Evolutionary conservation across 805 yeast species (phyloP).

Genomic region (Wickerhamomyces hampshirensis): DNA sequence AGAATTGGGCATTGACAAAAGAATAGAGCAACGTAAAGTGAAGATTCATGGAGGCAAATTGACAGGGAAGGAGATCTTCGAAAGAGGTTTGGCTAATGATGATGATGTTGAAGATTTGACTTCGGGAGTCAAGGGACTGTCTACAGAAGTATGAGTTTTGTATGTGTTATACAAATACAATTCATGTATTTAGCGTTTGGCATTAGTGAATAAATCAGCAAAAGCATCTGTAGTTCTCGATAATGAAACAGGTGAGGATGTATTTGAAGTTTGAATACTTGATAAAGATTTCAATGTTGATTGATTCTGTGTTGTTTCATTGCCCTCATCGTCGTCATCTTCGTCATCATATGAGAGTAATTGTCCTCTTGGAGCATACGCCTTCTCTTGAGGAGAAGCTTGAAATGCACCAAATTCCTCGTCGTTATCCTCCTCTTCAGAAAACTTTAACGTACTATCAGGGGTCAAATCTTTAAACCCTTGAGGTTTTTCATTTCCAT

Average conservation of each 20-base stretch:
- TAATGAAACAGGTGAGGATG: constrained; percentile 7
- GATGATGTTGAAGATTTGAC: constrained; percentile 45
- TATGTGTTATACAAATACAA: neutral
- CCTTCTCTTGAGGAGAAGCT: constrained; percentile 4
- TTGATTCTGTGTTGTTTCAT: too few species aligned
- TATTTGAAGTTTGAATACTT: neutral
- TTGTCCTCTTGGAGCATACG: neutral
- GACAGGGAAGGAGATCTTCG: constrained; percentile 88
- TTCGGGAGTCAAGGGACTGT: constrained; percentile 16
- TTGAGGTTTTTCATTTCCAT: constrained; percentile 11
- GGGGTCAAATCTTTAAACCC: neutral
- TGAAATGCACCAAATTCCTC: constrained; percentile 35
- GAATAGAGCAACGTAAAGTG: constrained; percentile 45
- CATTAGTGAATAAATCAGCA: neutral
- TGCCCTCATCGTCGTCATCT: too few species aligned
- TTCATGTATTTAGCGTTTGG: neutral
- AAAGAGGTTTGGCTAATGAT: constrained; percentile 76
- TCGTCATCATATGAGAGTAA: constrained; percentile 11
- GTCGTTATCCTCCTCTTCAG: constrained; percentile 25
- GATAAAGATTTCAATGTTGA: neutral
- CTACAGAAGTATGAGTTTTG: constrained; percentile 7
- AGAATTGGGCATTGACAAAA: constrained; percentile 66
- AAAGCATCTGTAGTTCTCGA: constrained; percentile 7
- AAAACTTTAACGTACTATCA: too few species aligned
- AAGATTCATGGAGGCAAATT: constrained; percentile 69